phyloP scores from a whole-genome alignment of 2,329 filamentous ascomycete species.

The Aspergillus aculeatinus region DNA sequence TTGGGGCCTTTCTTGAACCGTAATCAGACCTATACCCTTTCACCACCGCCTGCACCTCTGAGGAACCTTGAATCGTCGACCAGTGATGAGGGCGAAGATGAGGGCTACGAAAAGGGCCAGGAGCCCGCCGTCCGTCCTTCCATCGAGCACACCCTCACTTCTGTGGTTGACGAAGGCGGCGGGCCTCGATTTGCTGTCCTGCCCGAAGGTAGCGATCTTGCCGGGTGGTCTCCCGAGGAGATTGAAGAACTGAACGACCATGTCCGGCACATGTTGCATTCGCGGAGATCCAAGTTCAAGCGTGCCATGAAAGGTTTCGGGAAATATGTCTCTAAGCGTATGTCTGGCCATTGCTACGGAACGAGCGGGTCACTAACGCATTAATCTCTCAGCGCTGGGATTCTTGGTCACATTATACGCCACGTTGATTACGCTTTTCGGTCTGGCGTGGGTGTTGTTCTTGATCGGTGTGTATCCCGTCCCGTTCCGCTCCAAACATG shows the following conservation, averaged over 20 bases:
- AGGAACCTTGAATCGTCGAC: conserved; percentile 26
- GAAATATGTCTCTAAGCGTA: conserved; percentile 71
- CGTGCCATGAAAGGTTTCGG: conserved; percentile 75
- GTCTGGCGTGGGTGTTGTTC: conserved; percentile 86
- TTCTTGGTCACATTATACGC: conserved; percentile 84
- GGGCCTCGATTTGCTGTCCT: conserved; percentile 76
- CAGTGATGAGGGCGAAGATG: conserved; percentile 27
- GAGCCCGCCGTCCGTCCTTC: conserved; percentile 27
- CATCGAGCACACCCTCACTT: conserved; percentile 61
- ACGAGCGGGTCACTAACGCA: neutral
- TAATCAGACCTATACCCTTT: conserved; percentile 73
- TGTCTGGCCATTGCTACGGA: neutral
- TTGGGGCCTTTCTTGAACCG: conserved; percentile 75
- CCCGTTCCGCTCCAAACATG: neutral
- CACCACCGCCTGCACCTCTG: conserved; percentile 45
- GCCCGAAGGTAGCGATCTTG: conserved; percentile 68
- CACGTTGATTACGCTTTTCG: conserved; percentile 77
- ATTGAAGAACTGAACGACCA: conserved; percentile 78
- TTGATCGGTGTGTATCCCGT: conserved; percentile 61
- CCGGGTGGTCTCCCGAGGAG: conserved; percentile 73
- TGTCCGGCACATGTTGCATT: conserved; percentile 84
- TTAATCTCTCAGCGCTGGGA: conserved; percentile 59
- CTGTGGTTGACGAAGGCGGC: conserved; percentile 64
- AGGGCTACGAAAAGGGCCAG: conserved; percentile 21
- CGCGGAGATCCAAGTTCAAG: conserved; percentile 74